Evolutionary conservation across 2,329 filamentous ascomycete genomes (phyloP).

Genomic region (Lojkania enalia): DNA sequence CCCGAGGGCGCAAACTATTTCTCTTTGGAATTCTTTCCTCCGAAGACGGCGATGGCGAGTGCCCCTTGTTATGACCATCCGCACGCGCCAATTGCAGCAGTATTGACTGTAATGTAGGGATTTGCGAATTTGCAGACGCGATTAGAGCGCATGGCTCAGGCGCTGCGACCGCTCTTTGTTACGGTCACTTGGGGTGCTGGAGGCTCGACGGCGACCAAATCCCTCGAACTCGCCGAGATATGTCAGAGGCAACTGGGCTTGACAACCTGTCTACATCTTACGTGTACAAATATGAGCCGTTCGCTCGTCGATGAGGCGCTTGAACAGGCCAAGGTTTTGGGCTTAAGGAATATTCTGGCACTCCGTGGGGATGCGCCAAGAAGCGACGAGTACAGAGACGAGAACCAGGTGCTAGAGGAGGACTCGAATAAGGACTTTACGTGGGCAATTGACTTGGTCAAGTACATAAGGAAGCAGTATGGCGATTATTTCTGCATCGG

Average conservation of each 20-base stretch:
- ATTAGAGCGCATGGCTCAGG: conserved; percentile 91
- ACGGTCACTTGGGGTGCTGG: conserved; percentile 98
- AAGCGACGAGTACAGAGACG: conserved; percentile 80
- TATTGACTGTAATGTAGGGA: conserved; percentile 55
- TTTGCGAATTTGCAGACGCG: conserved; percentile 92
- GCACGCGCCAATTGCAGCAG: too few relatives aligned
- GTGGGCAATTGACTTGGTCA: conserved; percentile 86
- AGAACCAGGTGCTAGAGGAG: conserved; percentile 62
- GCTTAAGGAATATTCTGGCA: conserved; percentile 91
- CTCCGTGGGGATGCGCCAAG: conserved; percentile 88
- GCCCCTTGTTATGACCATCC: too few relatives aligned
- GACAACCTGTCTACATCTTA: conserved; percentile 93
- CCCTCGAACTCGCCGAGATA: conserved; percentile 90
- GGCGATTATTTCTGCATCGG: conserved; percentile 97
- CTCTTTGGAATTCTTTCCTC: conserved; percentile 98
- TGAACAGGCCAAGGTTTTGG: conserved; percentile 85
- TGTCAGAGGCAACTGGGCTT: conserved; percentile 90
- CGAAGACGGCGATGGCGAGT: conserved; percentile 82
- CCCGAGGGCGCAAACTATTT: conserved; percentile 83
- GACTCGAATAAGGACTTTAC: conserved; percentile 76
- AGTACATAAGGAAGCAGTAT: conserved; percentile 81
- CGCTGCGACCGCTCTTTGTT: conserved; percentile 88
- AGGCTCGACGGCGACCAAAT: conserved; percentile 87
- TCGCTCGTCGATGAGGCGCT: conserved; percentile 83
- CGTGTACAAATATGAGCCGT: conserved; percentile 96